Base-by-base conservation (phyloP, 1,284 basidiomycete genomes). In the Stereum hirsutum region DNA sequence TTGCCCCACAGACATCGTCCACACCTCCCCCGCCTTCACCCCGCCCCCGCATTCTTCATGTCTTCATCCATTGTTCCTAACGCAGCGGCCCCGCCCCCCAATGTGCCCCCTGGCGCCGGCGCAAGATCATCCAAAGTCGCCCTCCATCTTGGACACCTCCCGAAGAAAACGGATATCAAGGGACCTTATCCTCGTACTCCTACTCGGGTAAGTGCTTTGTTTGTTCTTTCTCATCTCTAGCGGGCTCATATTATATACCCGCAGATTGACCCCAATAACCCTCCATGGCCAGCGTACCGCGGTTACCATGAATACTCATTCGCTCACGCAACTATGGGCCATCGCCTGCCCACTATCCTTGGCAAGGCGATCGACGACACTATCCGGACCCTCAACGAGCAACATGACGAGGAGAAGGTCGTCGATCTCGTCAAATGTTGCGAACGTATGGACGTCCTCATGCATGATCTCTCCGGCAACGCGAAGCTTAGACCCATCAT, bases 261-360 rank as follows among this genome's bases (percentile, higher is more conserved):
- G 19, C 43, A 84, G 81, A 72, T 88, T 44, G 81, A 93, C 62
- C 89, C 91, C 31, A 90, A 97, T 68, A 92, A 96, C 69, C 94
- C 94, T 25, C 94, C 94, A 40, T 97, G 92, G 93, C 93, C 93
- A 24, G 92, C 88, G 1, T 92, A 81, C 68, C 82, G 92, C 49
- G 93, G 93, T 7, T 96, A 96, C 66, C 92, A 96, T 63, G 89
- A 93, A 64, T 96, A 92, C 64, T 94, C 91, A 1, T 94, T 94
- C 61, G 91, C 92, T 42, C 86, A 94, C 57, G 89, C 89, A 30
- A 90, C 88, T 6, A 96, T 96, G 92, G 89, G 90, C 50, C 83
- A 89, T 39, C 85, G 94, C 47, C 75, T 97, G 28, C 93, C 94
- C 1, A 97, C 94, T 39, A 97, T 97, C 52, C 72, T 98, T 38